Percentiles rank a stretch among this genome's conserved stretches.
These are phyloP conservation scores for Plantago elongata DNA, from an alignment of 257 asterid genomes.

Conservation along the genomic window DNA sequence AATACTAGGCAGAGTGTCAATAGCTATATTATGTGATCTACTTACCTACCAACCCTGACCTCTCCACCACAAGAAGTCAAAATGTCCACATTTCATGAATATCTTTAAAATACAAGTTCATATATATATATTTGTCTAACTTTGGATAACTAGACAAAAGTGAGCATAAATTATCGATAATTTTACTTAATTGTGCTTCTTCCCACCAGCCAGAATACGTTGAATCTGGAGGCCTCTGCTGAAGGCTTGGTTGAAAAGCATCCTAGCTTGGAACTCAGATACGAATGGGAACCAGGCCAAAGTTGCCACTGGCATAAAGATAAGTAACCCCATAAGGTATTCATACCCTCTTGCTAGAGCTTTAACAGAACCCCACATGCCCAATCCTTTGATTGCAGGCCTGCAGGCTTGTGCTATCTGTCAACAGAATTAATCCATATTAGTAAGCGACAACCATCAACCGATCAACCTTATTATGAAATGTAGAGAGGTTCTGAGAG, in stretches of 20 bases:
- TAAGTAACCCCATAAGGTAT: slow-evolving; percentile 38
- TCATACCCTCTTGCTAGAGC: slow-evolving; percentile 43
- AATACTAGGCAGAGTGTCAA: too few species aligned
- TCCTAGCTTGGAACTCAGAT: slow-evolving; percentile 43
- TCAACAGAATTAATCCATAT: neutral
- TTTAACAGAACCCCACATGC: slow-evolving; percentile 41
- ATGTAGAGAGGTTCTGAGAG: neutral
- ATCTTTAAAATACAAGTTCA: too few species aligned
- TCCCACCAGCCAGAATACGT: slow-evolving; percentile 32
- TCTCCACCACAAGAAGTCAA: too few species aligned
- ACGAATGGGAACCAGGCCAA: slow-evolving; percentile 57
- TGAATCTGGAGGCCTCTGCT: slow-evolving; percentile 51
- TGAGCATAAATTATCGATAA: too few species aligned
- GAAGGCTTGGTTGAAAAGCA: slow-evolving; percentile 52
- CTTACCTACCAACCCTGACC: too few species aligned
- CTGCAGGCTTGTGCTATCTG: slow-evolving; percentile 47
- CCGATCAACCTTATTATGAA: neutral
- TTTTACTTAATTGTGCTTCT: neutral
- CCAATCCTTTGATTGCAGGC: slow-evolving; percentile 31
- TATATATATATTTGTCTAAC: too few species aligned
- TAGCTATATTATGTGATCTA: too few species aligned
- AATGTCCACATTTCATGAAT: too few species aligned
- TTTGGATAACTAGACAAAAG: too few species aligned
- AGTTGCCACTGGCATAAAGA: slow-evolving; percentile 38
- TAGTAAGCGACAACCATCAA: neutral